Evolutionary conservation across 441 rosid species (phyloP).

Genomic region (Gossypium schwendimanii): DNA sequence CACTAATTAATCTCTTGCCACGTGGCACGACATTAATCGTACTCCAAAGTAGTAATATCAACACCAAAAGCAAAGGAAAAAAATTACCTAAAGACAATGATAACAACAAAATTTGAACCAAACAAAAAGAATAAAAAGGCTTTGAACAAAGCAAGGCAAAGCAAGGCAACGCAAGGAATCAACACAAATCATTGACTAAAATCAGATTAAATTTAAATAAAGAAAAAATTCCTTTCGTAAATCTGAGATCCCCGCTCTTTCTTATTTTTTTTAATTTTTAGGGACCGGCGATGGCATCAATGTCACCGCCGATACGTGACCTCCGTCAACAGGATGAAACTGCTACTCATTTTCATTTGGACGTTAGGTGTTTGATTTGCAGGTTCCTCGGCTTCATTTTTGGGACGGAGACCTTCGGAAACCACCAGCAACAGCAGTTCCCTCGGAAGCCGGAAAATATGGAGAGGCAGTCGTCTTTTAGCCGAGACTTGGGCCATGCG

Average conservation of each 20-base stretch:
- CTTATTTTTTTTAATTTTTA: background rate
- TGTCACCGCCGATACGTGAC: conserved; percentile 22
- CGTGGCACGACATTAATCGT: no score
- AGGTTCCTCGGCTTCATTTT: background rate
- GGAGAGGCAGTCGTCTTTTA: conserved; percentile 46
- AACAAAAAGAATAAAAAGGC: background rate
- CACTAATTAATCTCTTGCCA: no score
- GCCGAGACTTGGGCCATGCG: conserved; percentile 70
- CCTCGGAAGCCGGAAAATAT: conserved; percentile 32
- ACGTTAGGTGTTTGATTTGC: conserved; percentile 11
- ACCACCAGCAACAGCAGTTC: conserved; percentile 35
- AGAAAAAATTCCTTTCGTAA: background rate
- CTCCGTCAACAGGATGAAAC: conserved; percentile 10
- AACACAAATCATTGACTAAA: background rate
- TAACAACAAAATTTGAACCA: background rate
- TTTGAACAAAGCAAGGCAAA: background rate
- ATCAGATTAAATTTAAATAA: background rate
- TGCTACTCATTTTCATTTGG: conserved; percentile 8
- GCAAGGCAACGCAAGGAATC: background rate
- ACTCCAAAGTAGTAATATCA: no score
- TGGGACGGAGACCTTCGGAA: conserved; percentile 6
- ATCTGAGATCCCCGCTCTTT: background rate
- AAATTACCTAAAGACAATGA: no score
- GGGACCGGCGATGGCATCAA: conserved; percentile 28
- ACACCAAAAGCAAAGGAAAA: no score